These are phyloP conservation scores for Dictyostelium intermedium DNA, from an alignment of 78 protist genomes.

Conservation along the genomic window DNA sequence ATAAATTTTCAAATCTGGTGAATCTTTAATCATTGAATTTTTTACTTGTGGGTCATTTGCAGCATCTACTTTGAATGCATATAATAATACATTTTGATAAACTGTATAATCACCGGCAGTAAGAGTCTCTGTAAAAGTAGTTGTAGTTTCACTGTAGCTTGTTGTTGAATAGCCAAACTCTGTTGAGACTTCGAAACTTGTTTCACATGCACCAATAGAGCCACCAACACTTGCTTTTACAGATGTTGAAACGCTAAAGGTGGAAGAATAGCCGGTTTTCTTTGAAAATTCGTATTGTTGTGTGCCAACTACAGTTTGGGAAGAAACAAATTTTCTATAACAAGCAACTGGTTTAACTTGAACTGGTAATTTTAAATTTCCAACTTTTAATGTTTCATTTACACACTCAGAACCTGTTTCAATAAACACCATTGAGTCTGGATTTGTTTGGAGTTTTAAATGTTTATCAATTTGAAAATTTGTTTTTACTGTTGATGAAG, in stretches of 20 bases:
- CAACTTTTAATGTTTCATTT: neutral
- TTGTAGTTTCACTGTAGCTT: neutral
- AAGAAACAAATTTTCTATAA: neutral
- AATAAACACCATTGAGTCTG: conserved; percentile 15
- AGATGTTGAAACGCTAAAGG: neutral
- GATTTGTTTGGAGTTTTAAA: neutral
- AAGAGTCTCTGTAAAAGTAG: neutral
- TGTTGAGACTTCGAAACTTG: neutral
- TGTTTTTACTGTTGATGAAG: neutral
- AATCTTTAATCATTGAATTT: neutral
- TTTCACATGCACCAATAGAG: conserved; percentile 5
- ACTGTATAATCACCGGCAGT: neutral
- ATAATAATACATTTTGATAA: conserved; percentile 8
- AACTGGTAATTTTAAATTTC: conserved; percentile 13
- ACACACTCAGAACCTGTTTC: neutral
- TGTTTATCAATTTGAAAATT: conserved; percentile 12
- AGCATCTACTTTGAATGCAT: conserved; percentile 10
- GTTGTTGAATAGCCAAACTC: neutral
- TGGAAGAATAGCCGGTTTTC: neutral
- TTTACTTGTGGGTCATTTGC: neutral
- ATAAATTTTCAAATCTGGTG: neutral
- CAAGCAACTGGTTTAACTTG: conserved; percentile 15
- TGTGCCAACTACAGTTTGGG: conserved; percentile 25
- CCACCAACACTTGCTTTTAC: neutral
- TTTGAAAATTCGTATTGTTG: neutral